These are phyloP conservation scores for Rhizophagus clarus DNA, from an alignment of 192 early-diverging fungal genomes.

Conservation along the genomic window DNA sequence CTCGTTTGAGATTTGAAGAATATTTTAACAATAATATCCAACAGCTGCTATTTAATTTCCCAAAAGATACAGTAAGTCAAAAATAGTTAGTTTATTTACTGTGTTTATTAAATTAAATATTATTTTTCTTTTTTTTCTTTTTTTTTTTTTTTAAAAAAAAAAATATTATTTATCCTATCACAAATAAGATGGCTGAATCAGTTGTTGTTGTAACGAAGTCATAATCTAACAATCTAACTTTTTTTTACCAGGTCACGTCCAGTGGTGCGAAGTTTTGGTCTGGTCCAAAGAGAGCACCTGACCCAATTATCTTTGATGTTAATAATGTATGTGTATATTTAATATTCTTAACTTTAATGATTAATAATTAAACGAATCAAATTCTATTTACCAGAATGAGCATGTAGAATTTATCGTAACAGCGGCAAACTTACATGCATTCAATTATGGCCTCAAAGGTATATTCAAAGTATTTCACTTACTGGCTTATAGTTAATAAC, in stretches of 20 bases:
- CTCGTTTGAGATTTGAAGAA: conserved; percentile 91
- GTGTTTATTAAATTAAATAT: no score
- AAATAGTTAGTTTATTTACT: no score
- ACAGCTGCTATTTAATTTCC: conserved; percentile 98
- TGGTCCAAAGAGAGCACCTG: conserved; percentile 93
- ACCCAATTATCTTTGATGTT: conserved; percentile 77
- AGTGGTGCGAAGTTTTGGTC: conserved; percentile 95
- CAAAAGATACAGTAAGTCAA: conserved; percentile 73
- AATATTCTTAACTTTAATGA: not conserved
- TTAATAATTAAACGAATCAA: not conserved
- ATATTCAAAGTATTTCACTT: not conserved
- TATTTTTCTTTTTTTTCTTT: no score
- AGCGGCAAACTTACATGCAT: conserved; percentile 92
- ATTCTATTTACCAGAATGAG: conserved; percentile 38
- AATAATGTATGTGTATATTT: conserved; percentile 53
- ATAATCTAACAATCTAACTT: not conserved
- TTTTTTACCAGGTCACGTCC: conserved; percentile 65
- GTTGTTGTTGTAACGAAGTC: no score
- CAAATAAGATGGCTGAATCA: no score
- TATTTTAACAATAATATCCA: conserved; percentile 89
- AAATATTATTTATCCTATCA: no score
- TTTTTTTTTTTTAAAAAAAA: no score
- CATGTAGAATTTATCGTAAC: conserved; percentile 92
- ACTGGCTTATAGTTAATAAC: conserved; percentile 5
- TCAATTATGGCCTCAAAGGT: conserved; percentile 94